These are phyloP conservation scores for Kwoniella shivajii DNA, from an alignment of 1,284 basidiomycete genomes.

Conservation along the genomic window DNA sequence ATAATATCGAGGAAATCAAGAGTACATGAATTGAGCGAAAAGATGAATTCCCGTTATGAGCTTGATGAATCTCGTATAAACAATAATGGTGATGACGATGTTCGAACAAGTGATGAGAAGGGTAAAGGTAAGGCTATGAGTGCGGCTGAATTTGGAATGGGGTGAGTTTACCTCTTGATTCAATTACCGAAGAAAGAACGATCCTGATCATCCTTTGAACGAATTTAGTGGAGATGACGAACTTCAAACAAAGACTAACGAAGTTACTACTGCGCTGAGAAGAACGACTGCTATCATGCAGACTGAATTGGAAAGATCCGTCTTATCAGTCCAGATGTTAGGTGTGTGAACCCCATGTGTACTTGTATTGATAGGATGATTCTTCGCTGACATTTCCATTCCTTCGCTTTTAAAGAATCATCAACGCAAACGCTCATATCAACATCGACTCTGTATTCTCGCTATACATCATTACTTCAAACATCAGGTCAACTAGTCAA, in stretches of 20 bases:
- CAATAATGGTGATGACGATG: constrained; percentile 9
- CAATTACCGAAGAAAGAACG: not conserved
- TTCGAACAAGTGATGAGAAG: constrained; percentile 2
- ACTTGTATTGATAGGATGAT: not conserved
- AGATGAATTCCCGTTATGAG: constrained; percentile 28
- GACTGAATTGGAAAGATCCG: constrained; percentile 82
- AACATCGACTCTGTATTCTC: constrained; percentile 76
- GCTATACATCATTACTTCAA: constrained; percentile 69
- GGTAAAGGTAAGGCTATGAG: constrained; percentile 14
- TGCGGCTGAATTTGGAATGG: constrained; percentile 23
- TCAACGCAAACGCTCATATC: constrained; percentile 74
- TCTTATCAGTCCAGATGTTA: constrained; percentile 79
- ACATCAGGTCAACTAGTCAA: constrained; percentile 81
- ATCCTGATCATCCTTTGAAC: not conserved
- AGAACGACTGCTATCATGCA: constrained; percentile 85
- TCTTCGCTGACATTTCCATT: not conserved
- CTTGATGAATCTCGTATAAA: not conserved
- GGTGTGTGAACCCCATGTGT: constrained; percentile 58
- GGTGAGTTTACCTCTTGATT: constrained; percentile 10
- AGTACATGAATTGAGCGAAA: constrained; percentile 12
- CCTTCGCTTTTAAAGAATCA: constrained; percentile 60
- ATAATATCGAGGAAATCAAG: constrained; percentile 17
- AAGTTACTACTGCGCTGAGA: constrained; percentile 82
- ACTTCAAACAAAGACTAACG: constrained; percentile 80
- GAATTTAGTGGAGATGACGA: constrained; percentile 67